These are phyloP conservation scores for Penicillium sp. DNA, from an alignment of 2,329 filamentous ascomycete species.

Conservation along the genomic window DNA sequence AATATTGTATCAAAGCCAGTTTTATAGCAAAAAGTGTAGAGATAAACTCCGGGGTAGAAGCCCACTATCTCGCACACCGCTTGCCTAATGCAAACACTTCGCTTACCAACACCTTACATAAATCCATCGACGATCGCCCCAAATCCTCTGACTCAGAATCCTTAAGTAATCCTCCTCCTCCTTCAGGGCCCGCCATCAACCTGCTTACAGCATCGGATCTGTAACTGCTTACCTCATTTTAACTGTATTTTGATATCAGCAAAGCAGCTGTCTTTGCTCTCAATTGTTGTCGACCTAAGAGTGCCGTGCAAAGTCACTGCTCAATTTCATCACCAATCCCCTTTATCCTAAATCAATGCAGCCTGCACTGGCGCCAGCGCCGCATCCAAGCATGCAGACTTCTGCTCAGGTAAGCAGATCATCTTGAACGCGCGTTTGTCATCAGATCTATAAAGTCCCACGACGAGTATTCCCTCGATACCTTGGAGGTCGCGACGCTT, in stretches of 20 bases:
- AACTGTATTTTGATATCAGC: conserved; percentile 21
- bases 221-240: conserved; percentile 28
- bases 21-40: neutral
- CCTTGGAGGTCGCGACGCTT: neutral
- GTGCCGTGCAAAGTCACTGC: neutral
- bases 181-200: conserved; percentile 8
- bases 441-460: conserved; percentile 27
- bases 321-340: conserved; percentile 7
- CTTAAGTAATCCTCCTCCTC: conserved; percentile 24
- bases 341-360: conserved; percentile 39
- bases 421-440: conserved; percentile 39
- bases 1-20: neutral
- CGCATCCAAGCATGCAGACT: conserved; percentile 50
- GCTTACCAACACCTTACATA: conserved; percentile 10
- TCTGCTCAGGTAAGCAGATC: conserved; percentile 56
- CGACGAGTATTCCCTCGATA: neutral
- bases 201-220: conserved; percentile 40
- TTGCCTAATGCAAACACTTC: neutral
- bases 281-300: conserved; percentile 2
- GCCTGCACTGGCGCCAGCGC: conserved; percentile 50
- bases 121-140: neutral
- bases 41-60: neutral
- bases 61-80: neutral
- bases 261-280: conserved; percentile 12
- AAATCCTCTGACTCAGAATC: conserved; percentile 15